Base-by-base conservation (phyloP, 140 eudicot genomes). In the Cichorium intybus region DNA sequence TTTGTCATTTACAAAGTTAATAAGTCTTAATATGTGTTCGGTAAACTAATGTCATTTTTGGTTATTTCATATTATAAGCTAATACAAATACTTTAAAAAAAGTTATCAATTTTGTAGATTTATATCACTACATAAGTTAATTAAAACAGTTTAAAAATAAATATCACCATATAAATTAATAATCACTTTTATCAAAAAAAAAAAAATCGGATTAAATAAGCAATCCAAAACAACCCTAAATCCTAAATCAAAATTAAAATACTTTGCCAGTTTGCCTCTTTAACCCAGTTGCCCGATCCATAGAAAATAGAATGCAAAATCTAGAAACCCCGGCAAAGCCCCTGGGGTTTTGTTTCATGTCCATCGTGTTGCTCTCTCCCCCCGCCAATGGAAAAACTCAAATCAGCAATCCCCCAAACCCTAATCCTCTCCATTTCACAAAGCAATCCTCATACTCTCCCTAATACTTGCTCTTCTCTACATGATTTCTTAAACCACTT, bases 351-450 rank as follows among this genome's bases (percentile, higher is more conserved):
- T 35, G 43, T 35, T 35, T 35, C 41, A 35, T 0, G 39, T 56
- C n/a, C 62, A 28, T 12, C n/a, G 59, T 53, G 59, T 53, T 24
- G 7, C 59, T 24, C 20, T 14, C 35, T 54, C 29, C 15, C 69
- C 46, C 21, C 37, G 14, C 60, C 61, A 61, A 87, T 89, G 97
- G 97, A 91, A 81, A 85, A 80, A 64, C 86, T 91, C 26, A 84
- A 84, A 77, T 76, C 85, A 35, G 45, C 61, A 31, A 79, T 91
- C 21, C 79, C 97, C 11, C 24, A 77, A 52, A 35, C 70, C 64
- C 88, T 91, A 20, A 77, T 68, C 56, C 79, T 33, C 46, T 47
- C 43, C 63, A 91, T 91, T 10, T 67, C 84, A 37, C 66, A 72
- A 29, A 79, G 81, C 63, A 72, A 50, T 16, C 47, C 51, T 17